Conservation (phyloP, 2,329 filamentous ascomycete species). For the Microdochium trichocladiopsis region DNA sequence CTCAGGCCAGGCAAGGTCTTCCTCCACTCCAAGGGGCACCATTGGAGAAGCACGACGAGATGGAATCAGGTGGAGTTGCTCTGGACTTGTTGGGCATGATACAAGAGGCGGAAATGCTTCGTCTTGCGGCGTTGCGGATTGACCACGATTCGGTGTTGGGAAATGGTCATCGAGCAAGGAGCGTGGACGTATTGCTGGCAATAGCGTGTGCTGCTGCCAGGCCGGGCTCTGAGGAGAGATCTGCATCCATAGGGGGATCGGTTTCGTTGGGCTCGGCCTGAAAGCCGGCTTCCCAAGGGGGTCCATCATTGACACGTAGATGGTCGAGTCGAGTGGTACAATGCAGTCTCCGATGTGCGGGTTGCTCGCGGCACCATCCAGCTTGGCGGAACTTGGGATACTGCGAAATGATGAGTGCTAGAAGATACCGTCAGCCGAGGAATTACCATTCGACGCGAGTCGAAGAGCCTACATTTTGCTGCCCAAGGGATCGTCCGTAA, state of each 20-base stretch:
- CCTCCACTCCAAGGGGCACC: not conserved
- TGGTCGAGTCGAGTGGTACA: constrained; percentile 21
- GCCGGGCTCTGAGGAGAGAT: constrained; percentile 11
- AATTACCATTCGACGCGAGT: too few species aligned
- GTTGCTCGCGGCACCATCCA: not conserved
- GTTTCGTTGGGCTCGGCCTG: constrained; percentile 40
- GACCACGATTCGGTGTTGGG: constrained; percentile 1
- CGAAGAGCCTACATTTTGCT: constrained; percentile 4
- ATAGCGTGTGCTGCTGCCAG: constrained; percentile 1
- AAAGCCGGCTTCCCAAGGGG: constrained; percentile 40
- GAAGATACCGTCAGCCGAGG: too few species aligned
- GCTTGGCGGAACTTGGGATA: not conserved
- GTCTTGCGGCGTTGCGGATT: not conserved
- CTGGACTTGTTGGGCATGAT: constrained; percentile 1
- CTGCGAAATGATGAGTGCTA: not conserved
- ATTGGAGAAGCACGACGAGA: not conserved
- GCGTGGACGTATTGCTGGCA: constrained; percentile 5
- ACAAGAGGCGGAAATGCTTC: not conserved
- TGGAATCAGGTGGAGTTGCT: constrained; percentile 13
- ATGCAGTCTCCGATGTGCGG: constrained; percentile 8
- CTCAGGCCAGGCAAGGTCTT: not conserved
- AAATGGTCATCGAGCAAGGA: constrained; percentile 19
- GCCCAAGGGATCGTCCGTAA: not conserved
- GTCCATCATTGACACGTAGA: constrained; percentile 44
- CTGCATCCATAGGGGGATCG: constrained; percentile 41